Percentiles rank a stretch among this genome's conserved stretches.
Conservation (phyloP, 2,329 filamentous ascomycete genomes). For the Trichoderma endophyticum region DNA sequence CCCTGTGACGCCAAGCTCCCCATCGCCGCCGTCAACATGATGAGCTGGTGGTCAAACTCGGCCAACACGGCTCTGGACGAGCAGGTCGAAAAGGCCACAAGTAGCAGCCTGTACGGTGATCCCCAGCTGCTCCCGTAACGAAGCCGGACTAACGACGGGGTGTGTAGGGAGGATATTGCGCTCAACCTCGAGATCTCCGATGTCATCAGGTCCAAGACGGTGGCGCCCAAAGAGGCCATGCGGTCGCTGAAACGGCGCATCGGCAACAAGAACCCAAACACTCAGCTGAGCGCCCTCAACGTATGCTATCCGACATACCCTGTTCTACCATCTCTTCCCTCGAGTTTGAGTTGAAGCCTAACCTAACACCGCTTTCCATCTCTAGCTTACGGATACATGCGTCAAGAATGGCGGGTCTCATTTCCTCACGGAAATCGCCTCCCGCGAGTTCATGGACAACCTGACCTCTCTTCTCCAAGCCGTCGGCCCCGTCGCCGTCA, state of each 20-base stretch:
- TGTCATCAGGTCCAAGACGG: constrained; percentile 93
- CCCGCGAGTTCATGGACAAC: constrained; percentile 98
- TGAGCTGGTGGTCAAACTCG: constrained; percentile 96
- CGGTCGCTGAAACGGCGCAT: constrained; percentile 90
- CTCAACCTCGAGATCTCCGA: constrained; percentile 98
- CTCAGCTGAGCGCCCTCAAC: constrained; percentile 90
- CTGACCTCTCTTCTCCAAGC: constrained; percentile 84
- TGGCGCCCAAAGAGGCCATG: constrained; percentile 98
- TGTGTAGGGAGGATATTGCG: constrained; percentile 81
- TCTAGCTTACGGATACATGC: constrained; percentile 90
- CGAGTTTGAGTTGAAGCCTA: not conserved
- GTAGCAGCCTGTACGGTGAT: constrained; percentile 76
- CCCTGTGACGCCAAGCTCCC: constrained; percentile 12
- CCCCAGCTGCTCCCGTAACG: not conserved
- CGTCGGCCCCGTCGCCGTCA: constrained; percentile 69
- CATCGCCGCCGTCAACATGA: constrained; percentile 46
- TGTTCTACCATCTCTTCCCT: not conserved
- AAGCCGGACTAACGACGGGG: not conserved
- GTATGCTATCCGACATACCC: constrained; percentile 45
- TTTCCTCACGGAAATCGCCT: constrained; percentile 93
- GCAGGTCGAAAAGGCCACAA: constrained; percentile 92
- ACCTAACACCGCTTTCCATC: not conserved
- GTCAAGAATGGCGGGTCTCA: constrained; percentile 97
- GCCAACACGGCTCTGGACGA: constrained; percentile 89
- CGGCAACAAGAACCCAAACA: constrained; percentile 96